Evolutionary conservation across 805 yeast genomes (phyloP), one percentile per base, ranked within the genome.

Genomic region (Jamesozyma spencerorum): DNA sequence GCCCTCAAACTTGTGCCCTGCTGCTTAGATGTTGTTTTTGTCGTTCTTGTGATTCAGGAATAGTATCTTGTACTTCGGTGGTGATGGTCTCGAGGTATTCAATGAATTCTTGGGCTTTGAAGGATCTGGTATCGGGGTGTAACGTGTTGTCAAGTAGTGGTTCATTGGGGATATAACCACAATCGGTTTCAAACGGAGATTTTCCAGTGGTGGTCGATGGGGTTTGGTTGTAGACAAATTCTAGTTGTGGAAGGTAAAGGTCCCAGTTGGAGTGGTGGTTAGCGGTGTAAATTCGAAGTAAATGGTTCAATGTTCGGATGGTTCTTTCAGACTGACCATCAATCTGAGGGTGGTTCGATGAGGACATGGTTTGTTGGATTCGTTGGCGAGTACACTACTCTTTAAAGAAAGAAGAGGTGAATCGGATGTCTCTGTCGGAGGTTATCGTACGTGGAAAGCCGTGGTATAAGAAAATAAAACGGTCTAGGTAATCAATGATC

Each of bases 381-480:
- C 37, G 28, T 26, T 26, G 17, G 5, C 40, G 18, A 32, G 24
- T n/a, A 2, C 33, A 10, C 4, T 26, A 32, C 31, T 41, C 43
- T 41, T 36, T 20, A 28, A 38, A 44, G 10, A 22, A 14, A 4
- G 29, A 18, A 10, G 34, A 11, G 6, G 39, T 30, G 15, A 43
- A 37, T 13, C 38, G 19, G 10, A 22, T 37, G 34, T 43, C 46
- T 43, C 46, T 34, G 22, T 40, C 44, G 10, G 27, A 17, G 13
- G 40, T 31, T 5, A 38, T 38, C 2, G 36, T 36, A 11, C 15
- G 12, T 5, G 49, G 51, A 24, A 46, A 46, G 3, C 47, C 46
- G 31, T 50, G 47, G 31, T 42, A 45, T 4, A 38, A 11, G 24
- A 49, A 47, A 13, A 45, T 33, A 30, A 36, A 43, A 1, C 46